Base-by-base conservation (phyloP, 1,284 basidiomycete species). In the Cystobasidium pallidum region DNA sequence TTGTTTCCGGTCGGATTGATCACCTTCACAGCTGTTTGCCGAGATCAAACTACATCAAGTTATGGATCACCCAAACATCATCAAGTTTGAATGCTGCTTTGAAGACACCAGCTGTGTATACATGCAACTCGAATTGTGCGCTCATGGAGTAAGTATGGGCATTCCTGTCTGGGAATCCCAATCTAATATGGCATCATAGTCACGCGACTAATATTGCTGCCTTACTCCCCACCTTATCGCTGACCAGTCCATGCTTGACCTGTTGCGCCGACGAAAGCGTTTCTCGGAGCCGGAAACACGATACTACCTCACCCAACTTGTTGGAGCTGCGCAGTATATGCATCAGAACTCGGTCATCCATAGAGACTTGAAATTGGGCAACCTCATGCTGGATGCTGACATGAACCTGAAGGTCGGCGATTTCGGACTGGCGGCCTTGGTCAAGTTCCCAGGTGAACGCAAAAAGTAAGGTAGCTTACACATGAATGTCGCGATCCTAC, bases 331-430 rank as follows among this genome's bases (percentile, higher is more conserved):
- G 80, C 88, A 93, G 78, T 95, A 97, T 84, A 94, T 99, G 92
- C 96, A 99, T 81, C 86, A 85, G 30, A 89, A 95, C 80, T 83
- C 81, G 41, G 92, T 98, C 79, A 98, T 99, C 81, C 92, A 98
- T 83, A 90, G 94, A 47, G 94, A 97, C 81, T 86, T 97, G 75
- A 97, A 96, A 81, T 86, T 98, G 7, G 95, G 94, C 34, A 98
- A 99, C 82, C 85, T 99, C 62, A 94, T 99, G 82, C 86, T 98
- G 57, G 94, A 98, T 79, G 83, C 83, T 58, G 86, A 90, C 77
- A 94, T 98, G 93, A 91, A 96, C 79, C 85, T 98, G 80, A 94
- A 97, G 80, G 92, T 99, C 28, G 95, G 94, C 28, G 95, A 99
- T 83, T 97, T 99, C 82, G 95, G 96, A 11, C 85, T 99, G 24